phyloP scores from a whole-genome alignment of 169 alveolate species.

The Sarcocystis neurona region DNA sequence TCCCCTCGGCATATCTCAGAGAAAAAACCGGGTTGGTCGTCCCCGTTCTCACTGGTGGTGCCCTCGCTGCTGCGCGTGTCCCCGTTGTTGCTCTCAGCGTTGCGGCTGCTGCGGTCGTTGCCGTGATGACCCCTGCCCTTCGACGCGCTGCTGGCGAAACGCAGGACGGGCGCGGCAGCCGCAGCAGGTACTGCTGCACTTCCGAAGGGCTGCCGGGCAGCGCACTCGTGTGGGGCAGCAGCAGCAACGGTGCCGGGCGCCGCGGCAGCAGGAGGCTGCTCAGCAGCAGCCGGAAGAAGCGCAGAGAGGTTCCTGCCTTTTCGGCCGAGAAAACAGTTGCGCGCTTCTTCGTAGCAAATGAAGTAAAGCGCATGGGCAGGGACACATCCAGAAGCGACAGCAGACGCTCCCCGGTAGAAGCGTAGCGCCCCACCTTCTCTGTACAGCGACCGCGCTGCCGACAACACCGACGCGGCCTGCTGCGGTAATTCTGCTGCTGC shows the following conservation, averaged over 20 bases:
- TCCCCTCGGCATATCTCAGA: too few species aligned
- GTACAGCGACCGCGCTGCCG: conserved; percentile 38
- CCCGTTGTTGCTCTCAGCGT: neutral
- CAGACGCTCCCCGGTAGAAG: conserved; percentile 88
- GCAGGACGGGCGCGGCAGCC: too few species aligned
- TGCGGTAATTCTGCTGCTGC: too few species aligned
- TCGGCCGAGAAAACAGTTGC: conserved; percentile 47
- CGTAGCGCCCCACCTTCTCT: conserved; percentile 58
- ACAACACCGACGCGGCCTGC: neutral
- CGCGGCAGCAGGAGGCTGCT: neutral
- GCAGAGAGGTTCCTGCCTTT: neutral
- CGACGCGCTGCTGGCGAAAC: too few species aligned
- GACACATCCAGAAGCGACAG: conserved; percentile 94
- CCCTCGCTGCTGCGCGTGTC: neutral
- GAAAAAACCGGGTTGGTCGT: too few species aligned
- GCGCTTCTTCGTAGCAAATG: conserved; percentile 83
- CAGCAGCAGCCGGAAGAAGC: neutral
- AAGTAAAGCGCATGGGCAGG: conserved; percentile 98
- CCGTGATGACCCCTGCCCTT: too few species aligned
- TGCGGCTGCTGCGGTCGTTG: too few species aligned
- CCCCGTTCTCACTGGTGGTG: too few species aligned
- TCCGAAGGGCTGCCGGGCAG: neutral
- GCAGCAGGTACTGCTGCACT: neutral
- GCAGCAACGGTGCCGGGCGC: neutral
- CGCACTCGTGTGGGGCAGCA: neutral